Base-by-base conservation (phyloP, 2,329 filamentous ascomycete genomes). In the Fusarium domesticum region DNA sequence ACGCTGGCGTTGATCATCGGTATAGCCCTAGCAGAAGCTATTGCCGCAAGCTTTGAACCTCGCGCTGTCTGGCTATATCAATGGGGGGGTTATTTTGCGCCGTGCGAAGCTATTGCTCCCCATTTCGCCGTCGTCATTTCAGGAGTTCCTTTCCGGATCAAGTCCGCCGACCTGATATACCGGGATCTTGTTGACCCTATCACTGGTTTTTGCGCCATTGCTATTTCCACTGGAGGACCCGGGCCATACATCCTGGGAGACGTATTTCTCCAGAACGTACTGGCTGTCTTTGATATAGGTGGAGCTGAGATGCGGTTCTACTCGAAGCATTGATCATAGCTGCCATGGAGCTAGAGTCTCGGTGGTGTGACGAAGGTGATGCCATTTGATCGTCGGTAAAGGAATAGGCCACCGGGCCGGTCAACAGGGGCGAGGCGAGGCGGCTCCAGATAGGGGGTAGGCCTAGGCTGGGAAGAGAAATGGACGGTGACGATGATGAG, bases 171-270 rank as follows among this genome's bases (percentile, higher is more conserved):
- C 53, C 57, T 78, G 53, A 67, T 79, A 28, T 72, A 72, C 47
- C 64, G 63, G 30, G 64, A 70, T 32, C 56, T 72, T 15, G 56
- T 64, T 8, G 73, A 78, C 37, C 69, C 70, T 1, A 36, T 68
- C 37, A 75, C 70, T 6, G 73, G 71, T 0, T 66, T 74, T 38
- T 79, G 76, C 55, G 71, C 74, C 48, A 68, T 74, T 23, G 69
- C 69, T 6, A 67, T 78, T 42, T 63, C 71, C 11, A 72, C 61
- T 36, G 73, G 73, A 1, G 70, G 68, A 0, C 50, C 62, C 1
- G 71, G 73, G 6, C 73, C 74, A 6, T 77, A 72, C 45, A 71
- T 78, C 18, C 56, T 79, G 23, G 75, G 76, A 0, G 70, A 73
- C 25, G 68, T 69, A 6, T 80, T 77, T 44, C 57, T 80, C 47